Percentiles rank a stretch among this genome's conserved stretches.
phyloP scores from a whole-genome alignment of 257 asterid species.

The Nicotiana paniculata region DNA sequence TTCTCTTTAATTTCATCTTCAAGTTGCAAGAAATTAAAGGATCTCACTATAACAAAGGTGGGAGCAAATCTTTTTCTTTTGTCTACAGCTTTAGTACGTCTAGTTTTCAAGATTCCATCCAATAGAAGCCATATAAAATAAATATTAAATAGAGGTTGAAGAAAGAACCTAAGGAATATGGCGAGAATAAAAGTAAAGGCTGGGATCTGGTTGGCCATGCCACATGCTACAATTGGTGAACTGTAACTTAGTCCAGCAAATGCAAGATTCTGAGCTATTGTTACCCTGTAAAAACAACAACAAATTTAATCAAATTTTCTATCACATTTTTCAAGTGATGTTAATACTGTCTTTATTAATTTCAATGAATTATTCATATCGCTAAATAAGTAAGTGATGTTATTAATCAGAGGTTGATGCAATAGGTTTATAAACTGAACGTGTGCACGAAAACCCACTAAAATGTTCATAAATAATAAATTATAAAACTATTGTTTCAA shows the following conservation, averaged over 20 bases:
- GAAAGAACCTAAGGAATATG: constrained; percentile 44
- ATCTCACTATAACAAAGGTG: background rate
- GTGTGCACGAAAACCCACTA: background rate
- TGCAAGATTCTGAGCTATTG: constrained; percentile 67
- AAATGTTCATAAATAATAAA: background rate
- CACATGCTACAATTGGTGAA: constrained; percentile 77
- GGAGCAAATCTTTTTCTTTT: background rate
- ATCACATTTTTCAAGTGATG: no score
- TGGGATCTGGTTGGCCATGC: constrained; percentile 64
- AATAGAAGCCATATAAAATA: background rate
- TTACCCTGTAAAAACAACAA: constrained; percentile 41
- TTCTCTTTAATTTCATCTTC: background rate
- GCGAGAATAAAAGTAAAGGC: constrained; percentile 59
- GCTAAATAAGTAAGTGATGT: background rate
- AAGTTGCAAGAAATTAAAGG: background rate
- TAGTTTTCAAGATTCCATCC: background rate
- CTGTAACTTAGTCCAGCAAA: constrained; percentile 68
- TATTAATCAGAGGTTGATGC: background rate
- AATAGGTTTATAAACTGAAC: background rate
- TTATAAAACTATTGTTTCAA: background rate
- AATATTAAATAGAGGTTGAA: background rate
- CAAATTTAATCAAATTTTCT: background rate
- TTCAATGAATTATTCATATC: background rate
- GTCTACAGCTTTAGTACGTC: background rate
- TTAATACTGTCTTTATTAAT: background rate